These are phyloP conservation scores for Clonostachys chloroleuca DNA, from an alignment of 2,329 filamentous ascomycete genomes.

Conservation along the genomic window DNA sequence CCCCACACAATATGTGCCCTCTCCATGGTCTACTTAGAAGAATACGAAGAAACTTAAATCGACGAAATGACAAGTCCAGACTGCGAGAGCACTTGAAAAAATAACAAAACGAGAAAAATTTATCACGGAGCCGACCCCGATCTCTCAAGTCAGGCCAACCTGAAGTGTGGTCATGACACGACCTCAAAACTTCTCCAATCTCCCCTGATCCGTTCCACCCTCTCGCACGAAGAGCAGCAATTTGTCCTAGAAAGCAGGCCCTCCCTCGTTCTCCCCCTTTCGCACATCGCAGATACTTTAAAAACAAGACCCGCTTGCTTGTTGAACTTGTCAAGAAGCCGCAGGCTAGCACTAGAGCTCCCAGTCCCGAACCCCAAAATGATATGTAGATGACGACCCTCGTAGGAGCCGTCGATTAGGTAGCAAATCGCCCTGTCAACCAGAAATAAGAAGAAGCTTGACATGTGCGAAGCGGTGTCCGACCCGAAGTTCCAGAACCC, in stretches of 20 bases:
- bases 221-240: conserved; percentile 10
- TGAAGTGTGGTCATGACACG: too few relatives aligned
- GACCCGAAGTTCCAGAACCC: too few relatives aligned
- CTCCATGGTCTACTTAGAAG: neutral
- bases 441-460: too few relatives aligned
- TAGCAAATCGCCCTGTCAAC: neutral
- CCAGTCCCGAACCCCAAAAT: conserved; percentile 2
- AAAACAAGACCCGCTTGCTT: conserved; percentile 25
- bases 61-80: too few relatives aligned
- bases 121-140: too few relatives aligned
- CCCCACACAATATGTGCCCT: neutral
- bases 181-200: too few relatives aligned
- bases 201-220: too few relatives aligned
- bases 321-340: conserved; percentile 1
- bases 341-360: neutral
- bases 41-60: neutral
- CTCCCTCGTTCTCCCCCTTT: conserved; percentile 12
- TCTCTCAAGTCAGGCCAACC: too few relatives aligned
- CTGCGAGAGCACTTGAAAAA: conserved; percentile 6
- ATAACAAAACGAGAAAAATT: conserved; percentile 4
- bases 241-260: conserved; percentile 20
- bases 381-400: conserved; percentile 3
- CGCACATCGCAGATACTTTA: conserved; percentile 25
- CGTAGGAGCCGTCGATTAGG: neutral
- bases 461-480: too few relatives aligned